Evolutionary conservation across 306 rosid genomes (phyloP).

Genomic region (Cyamopsis tetragonoloba): DNA sequence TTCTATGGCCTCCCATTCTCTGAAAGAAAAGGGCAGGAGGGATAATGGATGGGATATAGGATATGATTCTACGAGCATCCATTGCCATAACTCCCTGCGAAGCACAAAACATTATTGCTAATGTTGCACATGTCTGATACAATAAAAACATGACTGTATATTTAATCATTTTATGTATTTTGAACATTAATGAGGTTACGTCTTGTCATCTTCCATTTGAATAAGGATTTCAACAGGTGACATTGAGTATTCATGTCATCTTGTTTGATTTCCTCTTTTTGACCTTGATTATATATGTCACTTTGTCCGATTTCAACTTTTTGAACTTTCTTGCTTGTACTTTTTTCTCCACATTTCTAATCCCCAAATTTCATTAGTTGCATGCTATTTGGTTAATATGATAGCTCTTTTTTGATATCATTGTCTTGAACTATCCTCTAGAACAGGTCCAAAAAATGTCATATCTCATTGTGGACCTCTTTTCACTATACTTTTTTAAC

Average conservation of each 20-base stretch:
- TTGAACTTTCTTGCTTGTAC: neutral
- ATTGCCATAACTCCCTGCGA: neutral
- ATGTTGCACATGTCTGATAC: neutral
- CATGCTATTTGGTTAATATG: neutral
- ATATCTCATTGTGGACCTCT: neutral
- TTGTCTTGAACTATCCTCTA: neutral
- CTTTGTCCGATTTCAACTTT: neutral
- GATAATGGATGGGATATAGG: neutral
- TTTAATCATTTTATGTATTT: neutral
- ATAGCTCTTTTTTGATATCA: neutral
- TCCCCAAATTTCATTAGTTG: neutral
- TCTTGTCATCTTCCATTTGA: constrained; percentile 3
- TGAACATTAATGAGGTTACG: too few species aligned
- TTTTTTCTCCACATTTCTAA: neutral
- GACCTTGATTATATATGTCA: neutral
- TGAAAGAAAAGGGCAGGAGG: neutral
- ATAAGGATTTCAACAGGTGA: neutral
- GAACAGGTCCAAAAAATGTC: neutral
- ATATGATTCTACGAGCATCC: neutral
- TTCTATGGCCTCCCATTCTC: neutral
- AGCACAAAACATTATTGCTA: neutral
- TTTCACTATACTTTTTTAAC: neutral
- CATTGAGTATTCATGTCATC: neutral
- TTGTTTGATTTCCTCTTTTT: neutral
- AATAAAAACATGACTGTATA: neutral